Evolutionary conservation across 305 asterid genomes (phyloP).

Genomic region (Fraxinus angustifolia): DNA sequence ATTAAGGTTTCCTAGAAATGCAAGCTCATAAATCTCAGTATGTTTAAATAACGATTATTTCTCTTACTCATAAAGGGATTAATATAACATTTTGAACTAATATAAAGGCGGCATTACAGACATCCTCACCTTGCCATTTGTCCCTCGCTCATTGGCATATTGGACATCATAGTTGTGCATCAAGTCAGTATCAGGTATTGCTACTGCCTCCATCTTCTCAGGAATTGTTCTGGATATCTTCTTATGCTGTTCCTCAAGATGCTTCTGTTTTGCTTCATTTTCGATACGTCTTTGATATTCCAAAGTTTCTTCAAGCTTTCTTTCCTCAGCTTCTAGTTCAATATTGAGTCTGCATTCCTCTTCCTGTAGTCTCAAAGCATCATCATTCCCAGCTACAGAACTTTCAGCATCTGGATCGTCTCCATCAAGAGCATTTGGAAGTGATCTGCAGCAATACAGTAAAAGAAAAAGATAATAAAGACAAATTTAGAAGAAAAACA

Average conservation of each 20-base stretch:
- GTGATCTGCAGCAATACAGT: slow-evolving; percentile 50
- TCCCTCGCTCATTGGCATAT: slow-evolving; percentile 34
- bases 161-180: slow-evolving; percentile 35
- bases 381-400: slow-evolving; percentile 38
- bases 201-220: slow-evolving; percentile 37
- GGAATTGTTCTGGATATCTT: slow-evolving; percentile 24
- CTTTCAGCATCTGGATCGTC: slow-evolving; percentile 36
- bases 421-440: slow-evolving; percentile 43
- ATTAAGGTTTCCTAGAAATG: slow-evolving; percentile 37
- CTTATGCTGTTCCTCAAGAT: slow-evolving; percentile 71
- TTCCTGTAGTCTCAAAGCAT: slow-evolving; percentile 46
- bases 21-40: slow-evolving; percentile 19
- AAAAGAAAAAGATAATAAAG: not conserved
- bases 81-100: not conserved
- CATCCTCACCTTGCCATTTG: slow-evolving; percentile 38
- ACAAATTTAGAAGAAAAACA: not conserved
- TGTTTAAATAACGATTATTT: slow-evolving; percentile 1
- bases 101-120: slow-evolving; percentile 7
- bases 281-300: slow-evolving; percentile 91
- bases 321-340: slow-evolving; percentile 96
- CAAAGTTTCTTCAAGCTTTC: slow-evolving; percentile 95
- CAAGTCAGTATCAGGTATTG: slow-evolving; percentile 28
- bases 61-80: not conserved
- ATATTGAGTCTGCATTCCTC: slow-evolving; percentile 64
- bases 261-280: slow-evolving; percentile 90